Conservation (phyloP, 257 asterid species). For the Euphrasia confusa region DNA sequence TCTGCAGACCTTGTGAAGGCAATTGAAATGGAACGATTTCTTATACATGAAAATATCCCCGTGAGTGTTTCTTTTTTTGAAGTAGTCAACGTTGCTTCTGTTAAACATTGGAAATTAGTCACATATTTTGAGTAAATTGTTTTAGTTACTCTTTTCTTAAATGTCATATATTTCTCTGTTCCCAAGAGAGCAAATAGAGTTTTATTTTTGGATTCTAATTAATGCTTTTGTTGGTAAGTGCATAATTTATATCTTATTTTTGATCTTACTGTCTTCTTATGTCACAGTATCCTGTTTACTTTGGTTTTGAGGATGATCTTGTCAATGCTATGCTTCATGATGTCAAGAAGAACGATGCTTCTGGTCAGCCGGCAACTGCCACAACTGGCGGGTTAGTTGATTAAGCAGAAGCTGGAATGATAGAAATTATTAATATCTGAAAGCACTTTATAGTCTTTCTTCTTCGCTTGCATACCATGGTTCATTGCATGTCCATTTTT, state of each 20-base stretch:
- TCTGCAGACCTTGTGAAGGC: slow-evolving; percentile 34
- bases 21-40: slow-evolving; percentile 52
- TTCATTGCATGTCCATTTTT: neutral
- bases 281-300: slow-evolving; percentile 84
- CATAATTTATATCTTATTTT: too few relatives aligned
- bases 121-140: too few relatives aligned
- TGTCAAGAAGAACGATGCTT: slow-evolving; percentile 66
- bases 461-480: neutral
- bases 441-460: neutral
- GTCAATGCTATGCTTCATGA: slow-evolving; percentile 61
- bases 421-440: slow-evolving; percentile 5
- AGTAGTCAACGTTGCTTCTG: too few relatives aligned
- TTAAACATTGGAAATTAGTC: too few relatives aligned
- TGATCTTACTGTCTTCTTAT: slow-evolving; percentile 17
- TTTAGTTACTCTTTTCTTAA: too few relatives aligned
- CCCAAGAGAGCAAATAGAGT: too few relatives aligned
- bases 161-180: too few relatives aligned
- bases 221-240: too few relatives aligned
- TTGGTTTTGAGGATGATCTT: slow-evolving; percentile 64
- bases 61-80: slow-evolving; percentile 40
- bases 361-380: slow-evolving; percentile 83
- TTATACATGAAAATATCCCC: slow-evolving; percentile 60
- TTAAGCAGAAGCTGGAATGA: slow-evolving; percentile 11
- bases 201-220: too few relatives aligned
- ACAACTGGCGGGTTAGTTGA: slow-evolving; percentile 87